phyloP scores from a whole-genome alignment of 2,329 filamentous ascomycete species.

The Cytospora leucostoma region DNA sequence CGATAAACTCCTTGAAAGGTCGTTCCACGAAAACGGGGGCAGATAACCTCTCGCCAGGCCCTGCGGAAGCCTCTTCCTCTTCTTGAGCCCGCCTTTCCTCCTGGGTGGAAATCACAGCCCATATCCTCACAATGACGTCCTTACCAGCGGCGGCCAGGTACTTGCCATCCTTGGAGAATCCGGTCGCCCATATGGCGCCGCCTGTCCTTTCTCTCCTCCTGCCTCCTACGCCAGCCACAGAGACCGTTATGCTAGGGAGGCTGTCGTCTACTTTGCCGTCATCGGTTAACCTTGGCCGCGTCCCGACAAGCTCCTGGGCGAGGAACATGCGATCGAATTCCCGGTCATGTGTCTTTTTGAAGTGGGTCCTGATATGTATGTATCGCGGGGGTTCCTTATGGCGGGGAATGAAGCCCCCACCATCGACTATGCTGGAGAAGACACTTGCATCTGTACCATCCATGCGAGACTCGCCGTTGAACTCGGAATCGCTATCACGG shows the following conservation, averaged over 20 bases:
- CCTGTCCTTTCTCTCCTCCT: slow-evolving; percentile 47
- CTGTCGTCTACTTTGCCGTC: slow-evolving; percentile 30
- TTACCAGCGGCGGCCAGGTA: slow-evolving; percentile 92
- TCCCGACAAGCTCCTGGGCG: slow-evolving; percentile 82
- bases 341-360: slow-evolving; percentile 67
- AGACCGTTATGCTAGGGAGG: slow-evolving; percentile 34
- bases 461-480: slow-evolving; percentile 65
- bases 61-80: slow-evolving; percentile 59
- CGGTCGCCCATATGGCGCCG: slow-evolving; percentile 85
- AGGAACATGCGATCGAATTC: slow-evolving; percentile 89
- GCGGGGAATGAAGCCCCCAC: slow-evolving; percentile 76
- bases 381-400: slow-evolving; percentile 90
- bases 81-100: slow-evolving; percentile 78
- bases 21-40: slow-evolving; percentile 87
- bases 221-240: slow-evolving; percentile 39
- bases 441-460: slow-evolving; percentile 83
- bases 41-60: slow-evolving; percentile 64
- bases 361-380: slow-evolving; percentile 78
- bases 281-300: slow-evolving; percentile 41
- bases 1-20: slow-evolving; percentile 76
- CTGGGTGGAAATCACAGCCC: slow-evolving; percentile 79
- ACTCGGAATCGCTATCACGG: slow-evolving; percentile 66
- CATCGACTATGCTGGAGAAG: slow-evolving; percentile 74
- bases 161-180: slow-evolving; percentile 89
- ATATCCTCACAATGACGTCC: slow-evolving; percentile 82